Evolutionary conservation across 768 basidiomycete species (phyloP).

Genomic region (Hericium erinaceus): DNA sequence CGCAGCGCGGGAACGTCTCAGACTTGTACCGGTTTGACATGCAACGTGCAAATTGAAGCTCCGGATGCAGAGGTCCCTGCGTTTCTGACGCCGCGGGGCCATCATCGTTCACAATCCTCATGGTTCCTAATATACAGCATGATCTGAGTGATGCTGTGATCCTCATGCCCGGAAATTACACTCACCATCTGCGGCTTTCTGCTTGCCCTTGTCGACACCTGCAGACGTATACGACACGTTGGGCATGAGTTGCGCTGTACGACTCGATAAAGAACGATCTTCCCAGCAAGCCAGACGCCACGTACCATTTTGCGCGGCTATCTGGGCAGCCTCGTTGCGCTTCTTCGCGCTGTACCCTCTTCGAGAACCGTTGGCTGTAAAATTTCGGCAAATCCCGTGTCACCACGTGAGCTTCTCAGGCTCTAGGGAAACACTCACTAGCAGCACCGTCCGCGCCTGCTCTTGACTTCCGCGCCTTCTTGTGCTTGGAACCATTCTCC

Average conservation of each 20-base stretch:
- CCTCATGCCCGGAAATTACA: neutral
- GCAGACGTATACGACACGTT: slow-evolving; percentile 33
- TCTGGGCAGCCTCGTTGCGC: slow-evolving; percentile 59
- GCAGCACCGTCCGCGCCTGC: slow-evolving; percentile 22
- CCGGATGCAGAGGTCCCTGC: slow-evolving; percentile 39
- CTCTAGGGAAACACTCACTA: slow-evolving; percentile 15
- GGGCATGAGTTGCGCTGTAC: slow-evolving; percentile 34
- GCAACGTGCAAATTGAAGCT: slow-evolving; percentile 71
- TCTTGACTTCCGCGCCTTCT: slow-evolving; percentile 34
- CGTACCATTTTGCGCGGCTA: slow-evolving; percentile 56
- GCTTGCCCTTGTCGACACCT: slow-evolving; percentile 34
- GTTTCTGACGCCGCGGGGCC: slow-evolving; percentile 15
- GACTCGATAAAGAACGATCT: slow-evolving; percentile 10
- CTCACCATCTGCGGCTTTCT: slow-evolving; percentile 23
- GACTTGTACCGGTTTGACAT: slow-evolving; percentile 74
- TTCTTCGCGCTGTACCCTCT: slow-evolving; percentile 67
- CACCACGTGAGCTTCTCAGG: neutral
- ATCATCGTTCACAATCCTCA: slow-evolving; percentile 26
- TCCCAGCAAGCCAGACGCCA: slow-evolving; percentile 5
- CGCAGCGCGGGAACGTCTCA: slow-evolving; percentile 70
- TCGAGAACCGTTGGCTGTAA: slow-evolving; percentile 32
- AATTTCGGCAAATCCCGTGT: neutral
- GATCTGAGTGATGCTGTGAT: slow-evolving; percentile 17
- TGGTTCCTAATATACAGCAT: slow-evolving; percentile 9
- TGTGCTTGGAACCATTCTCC: slow-evolving; percentile 34